Evolutionary conservation across 495 filamentous ascomycete species (phyloP), one percentile per base, ranked within the genome.

Genomic region (Trichoderma reesei): DNA sequence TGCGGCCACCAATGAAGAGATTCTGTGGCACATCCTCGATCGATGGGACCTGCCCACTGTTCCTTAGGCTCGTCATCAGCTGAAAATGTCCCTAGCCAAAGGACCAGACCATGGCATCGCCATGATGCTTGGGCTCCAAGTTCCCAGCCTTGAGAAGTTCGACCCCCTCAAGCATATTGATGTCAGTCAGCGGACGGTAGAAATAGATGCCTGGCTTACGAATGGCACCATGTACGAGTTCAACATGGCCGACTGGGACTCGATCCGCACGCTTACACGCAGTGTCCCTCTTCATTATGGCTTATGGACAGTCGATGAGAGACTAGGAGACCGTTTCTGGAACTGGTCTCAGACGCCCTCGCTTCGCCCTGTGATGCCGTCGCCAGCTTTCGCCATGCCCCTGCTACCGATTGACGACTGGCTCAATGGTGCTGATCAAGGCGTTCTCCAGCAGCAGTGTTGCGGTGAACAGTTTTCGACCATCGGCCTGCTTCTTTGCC

Each of bases 151-250:
- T 20, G 62, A 54, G 20, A 0, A 2, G 5, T 54, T 63, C 34
- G 42, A 63, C 31, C 62, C 62, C 2, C 41, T 63, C 14, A 6
- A 1, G 7, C 62, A 63, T n/a, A 34, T 63, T 13, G 62, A 63
- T 18, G 5, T 63, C 4, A 33, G n/a, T 46, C 33, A 13, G 2
- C 41, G 41, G n/a, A 56, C 62, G 3, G 36, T 54, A 3, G 41
- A 38, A 1, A 1, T 63, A 3, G 62, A 63, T 37, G 13, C 41
- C 6, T 16, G 34, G 26, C 3, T 39, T 3, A 63, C 42, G 18
- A 63, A 63, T 42, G 1, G 5, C 3, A 41, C 62, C 18, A 63
- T 63, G 62, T 1, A 5, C 4, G 54, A 63, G 1, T 56, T 56
- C 42, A 8, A 11, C 8, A 3, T 3, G 16, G 26, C 11, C 13